Evolutionary conservation across 2,329 filamentous ascomycete species (phyloP).

Genomic region (Arachnopeziza araneosa): DNA sequence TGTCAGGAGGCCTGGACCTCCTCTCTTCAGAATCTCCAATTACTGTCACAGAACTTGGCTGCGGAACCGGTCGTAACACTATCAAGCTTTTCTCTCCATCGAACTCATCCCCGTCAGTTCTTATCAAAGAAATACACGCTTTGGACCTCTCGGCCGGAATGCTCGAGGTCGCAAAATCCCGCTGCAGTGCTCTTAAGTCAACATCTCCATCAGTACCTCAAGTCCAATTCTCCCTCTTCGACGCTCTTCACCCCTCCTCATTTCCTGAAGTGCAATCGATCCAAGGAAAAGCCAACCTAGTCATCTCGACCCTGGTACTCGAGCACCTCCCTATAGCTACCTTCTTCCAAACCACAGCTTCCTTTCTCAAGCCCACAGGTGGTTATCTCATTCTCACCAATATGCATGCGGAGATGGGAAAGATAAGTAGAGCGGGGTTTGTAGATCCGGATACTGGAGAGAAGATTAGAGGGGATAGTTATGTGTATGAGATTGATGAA

Average conservation of each 20-base stretch:
- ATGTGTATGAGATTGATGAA: constrained; percentile 47
- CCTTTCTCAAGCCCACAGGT: constrained; percentile 38
- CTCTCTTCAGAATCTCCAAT: constrained; percentile 9
- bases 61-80: constrained; percentile 61
- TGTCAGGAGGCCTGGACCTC: constrained; percentile 43
- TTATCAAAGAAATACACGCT: constrained; percentile 31
- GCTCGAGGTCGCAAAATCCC: constrained; percentile 44
- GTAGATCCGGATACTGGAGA: constrained; percentile 44
- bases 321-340: constrained; percentile 52
- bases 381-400: constrained; percentile 57
- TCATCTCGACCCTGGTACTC: constrained; percentile 58
- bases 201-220: not conserved
- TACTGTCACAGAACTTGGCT: constrained; percentile 54
- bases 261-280: constrained; percentile 14
- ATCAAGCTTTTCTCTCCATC: constrained; percentile 38
- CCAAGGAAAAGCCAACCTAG: constrained; percentile 30
- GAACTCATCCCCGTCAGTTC: not conserved
- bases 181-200: constrained; percentile 1
- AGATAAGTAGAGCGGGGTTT: constrained; percentile 55
- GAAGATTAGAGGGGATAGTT: constrained; percentile 57
- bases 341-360: constrained; percentile 43
- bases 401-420: constrained; percentile 63
- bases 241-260: constrained; percentile 22
- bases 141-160: constrained; percentile 51
- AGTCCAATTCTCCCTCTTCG: constrained; percentile 8